phyloP scores from a whole-genome alignment of 345 rosid species.

The Gossypium herbaceum region DNA sequence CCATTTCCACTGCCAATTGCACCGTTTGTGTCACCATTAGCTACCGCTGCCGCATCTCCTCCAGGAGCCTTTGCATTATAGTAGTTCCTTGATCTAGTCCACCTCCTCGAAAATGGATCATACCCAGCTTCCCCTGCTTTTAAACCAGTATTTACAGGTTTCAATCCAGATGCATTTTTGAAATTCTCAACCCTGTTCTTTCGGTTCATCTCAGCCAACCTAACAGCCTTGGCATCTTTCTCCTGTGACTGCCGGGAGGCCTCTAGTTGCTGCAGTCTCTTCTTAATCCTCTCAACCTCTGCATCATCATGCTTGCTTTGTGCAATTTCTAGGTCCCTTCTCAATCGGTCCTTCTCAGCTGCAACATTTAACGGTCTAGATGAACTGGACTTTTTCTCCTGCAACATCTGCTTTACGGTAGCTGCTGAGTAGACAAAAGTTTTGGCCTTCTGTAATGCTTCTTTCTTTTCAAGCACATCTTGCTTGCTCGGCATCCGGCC shows the following conservation, averaged over 20 bases:
- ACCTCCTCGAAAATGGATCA: conserved; percentile 97
- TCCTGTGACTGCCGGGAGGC: conserved; percentile 65
- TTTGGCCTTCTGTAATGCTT: conserved; percentile 61
- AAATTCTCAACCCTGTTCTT: conserved; percentile 95
- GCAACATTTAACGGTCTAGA: conserved; percentile 89
- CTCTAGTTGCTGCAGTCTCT: conserved; percentile 71
- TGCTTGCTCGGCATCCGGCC: conserved; percentile 84
- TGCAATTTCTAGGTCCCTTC: conserved; percentile 80
- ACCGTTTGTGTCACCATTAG: conserved; percentile 32
- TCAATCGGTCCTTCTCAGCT: conserved; percentile 90
- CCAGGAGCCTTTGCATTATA: conserved; percentile 51
- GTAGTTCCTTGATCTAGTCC: conserved; percentile 95
- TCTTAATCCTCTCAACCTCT: conserved; percentile 74
- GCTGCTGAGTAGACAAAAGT: conserved; percentile 87
- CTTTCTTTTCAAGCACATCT: conserved; percentile 81
- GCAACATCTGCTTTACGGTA: conserved; percentile 94
- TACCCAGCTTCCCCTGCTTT: conserved; percentile 99
- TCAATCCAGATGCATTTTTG: conserved; percentile 81
- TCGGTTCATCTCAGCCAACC: conserved; percentile 92
- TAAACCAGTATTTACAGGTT: conserved; percentile 46
- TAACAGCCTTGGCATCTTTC: conserved; percentile 69
- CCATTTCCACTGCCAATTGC: conserved; percentile 18
- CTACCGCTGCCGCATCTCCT: conserved; percentile 27
- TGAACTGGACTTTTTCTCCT: conserved; percentile 87
- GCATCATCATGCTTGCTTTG: conserved; percentile 61